These are phyloP conservation scores for Alternaria viburni DNA, from an alignment of 2,329 filamentous ascomycete species.

Conservation along the genomic window DNA sequence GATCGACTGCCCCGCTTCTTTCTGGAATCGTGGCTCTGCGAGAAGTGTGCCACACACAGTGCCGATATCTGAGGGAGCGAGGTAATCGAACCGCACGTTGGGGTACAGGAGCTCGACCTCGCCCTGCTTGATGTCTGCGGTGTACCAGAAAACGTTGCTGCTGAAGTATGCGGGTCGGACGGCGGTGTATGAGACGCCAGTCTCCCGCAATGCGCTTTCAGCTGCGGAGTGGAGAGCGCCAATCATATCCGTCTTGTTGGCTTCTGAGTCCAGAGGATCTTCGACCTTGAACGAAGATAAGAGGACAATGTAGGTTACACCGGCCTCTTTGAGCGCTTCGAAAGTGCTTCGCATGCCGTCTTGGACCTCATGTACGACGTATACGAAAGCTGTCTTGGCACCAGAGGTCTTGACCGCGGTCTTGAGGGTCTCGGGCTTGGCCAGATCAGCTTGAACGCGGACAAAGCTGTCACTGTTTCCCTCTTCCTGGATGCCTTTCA, in stretches of 20 bases:
- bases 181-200: constrained; percentile 51
- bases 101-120: constrained; percentile 43
- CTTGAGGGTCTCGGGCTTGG: constrained; percentile 49
- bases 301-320: constrained; percentile 56
- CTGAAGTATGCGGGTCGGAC: constrained; percentile 55
- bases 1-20: constrained; percentile 36
- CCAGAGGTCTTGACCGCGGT: constrained; percentile 51
- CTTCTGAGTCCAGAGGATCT: constrained; percentile 1
- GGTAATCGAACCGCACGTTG: constrained; percentile 47
- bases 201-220: constrained; percentile 52
- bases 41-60: constrained; percentile 51
- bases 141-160: constrained; percentile 49
- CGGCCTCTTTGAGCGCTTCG: constrained; percentile 53
- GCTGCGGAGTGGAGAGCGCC: constrained; percentile 50
- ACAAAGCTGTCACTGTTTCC: constrained; percentile 33
- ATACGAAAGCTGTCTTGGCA: constrained; percentile 59
- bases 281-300: constrained; percentile 35
- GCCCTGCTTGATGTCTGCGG: constrained; percentile 33
- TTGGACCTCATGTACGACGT: constrained; percentile 40
- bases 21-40: constrained; percentile 31
- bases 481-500: constrained; percentile 47
- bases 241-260: constrained; percentile 1
- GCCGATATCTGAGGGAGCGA: constrained; percentile 56
- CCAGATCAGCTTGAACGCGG: constrained; percentile 55
- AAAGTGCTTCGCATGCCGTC: constrained; percentile 53